These are phyloP conservation scores for Amanita molliuscula DNA, from an alignment of 768 basidiomycete species.

Conservation along the genomic window DNA sequence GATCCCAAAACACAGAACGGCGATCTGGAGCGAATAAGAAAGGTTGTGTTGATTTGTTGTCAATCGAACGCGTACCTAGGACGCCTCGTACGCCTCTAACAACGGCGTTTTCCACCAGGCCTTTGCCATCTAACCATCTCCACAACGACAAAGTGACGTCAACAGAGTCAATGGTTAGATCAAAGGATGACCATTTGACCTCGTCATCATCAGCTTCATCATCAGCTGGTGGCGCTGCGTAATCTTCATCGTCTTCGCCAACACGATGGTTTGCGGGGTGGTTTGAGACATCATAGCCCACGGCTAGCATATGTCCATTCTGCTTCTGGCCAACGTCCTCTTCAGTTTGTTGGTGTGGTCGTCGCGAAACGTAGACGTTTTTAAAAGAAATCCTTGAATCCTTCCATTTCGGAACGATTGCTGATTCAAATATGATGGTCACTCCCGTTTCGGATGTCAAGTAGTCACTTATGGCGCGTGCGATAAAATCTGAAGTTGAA, in stretches of 20 bases:
- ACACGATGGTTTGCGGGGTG: slow-evolving; percentile 61
- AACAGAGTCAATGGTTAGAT: slow-evolving; percentile 87
- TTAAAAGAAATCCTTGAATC: slow-evolving; percentile 94
- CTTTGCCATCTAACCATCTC: slow-evolving; percentile 94
- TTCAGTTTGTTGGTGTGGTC: slow-evolving; percentile 31
- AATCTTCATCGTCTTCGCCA: slow-evolving; percentile 51
- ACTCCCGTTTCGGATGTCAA: slow-evolving; percentile 90
- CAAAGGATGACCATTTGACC: slow-evolving; percentile 80
- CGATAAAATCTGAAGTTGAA: slow-evolving; percentile 58
- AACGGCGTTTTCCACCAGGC: slow-evolving; percentile 82
- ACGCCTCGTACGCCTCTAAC: slow-evolving; percentile 93
- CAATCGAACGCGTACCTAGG: slow-evolving; percentile 47
- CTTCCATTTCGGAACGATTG: slow-evolving; percentile 97
- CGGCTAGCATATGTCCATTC: slow-evolving; percentile 42
- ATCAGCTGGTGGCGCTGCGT: slow-evolving; percentile 19
- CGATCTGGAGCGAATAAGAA: slow-evolving; percentile 49
- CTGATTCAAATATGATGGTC: slow-evolving; percentile 92
- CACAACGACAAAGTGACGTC: slow-evolving; percentile 89
- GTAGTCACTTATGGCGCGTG: slow-evolving; percentile 83
- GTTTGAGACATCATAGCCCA: slow-evolving; percentile 68
- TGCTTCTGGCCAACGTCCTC: slow-evolving; percentile 11
- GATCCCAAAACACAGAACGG: slow-evolving; percentile 78
- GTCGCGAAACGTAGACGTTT: slow-evolving; percentile 88
- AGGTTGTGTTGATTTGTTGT: not conserved
- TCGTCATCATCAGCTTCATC: slow-evolving; percentile 36